Evolutionary conservation across 1,284 basidiomycete species (phyloP).

Genomic region (Ustilago cynodontis): DNA sequence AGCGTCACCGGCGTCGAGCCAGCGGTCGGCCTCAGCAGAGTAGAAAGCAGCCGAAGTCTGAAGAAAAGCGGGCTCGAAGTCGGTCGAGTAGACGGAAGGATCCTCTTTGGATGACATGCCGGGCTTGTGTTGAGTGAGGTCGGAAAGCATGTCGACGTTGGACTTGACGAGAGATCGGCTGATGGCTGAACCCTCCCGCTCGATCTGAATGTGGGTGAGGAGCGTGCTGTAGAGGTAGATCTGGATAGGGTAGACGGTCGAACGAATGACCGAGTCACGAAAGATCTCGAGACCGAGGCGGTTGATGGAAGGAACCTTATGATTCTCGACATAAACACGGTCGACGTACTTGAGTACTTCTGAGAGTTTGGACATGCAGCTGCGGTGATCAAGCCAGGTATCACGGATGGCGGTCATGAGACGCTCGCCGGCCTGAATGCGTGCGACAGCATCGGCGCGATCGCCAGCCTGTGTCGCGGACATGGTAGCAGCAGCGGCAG

Average conservation of each 20-base stretch:
- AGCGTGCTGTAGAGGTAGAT: slow-evolving; percentile 84
- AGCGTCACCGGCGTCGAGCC: slow-evolving; percentile 82
- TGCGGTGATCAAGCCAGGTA: slow-evolving; percentile 94
- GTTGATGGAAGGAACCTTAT: slow-evolving; percentile 75
- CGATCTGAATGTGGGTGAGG: slow-evolving; percentile 87
- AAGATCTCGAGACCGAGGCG: slow-evolving; percentile 88
- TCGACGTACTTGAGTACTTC: slow-evolving; percentile 94
- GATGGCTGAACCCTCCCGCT: slow-evolving; percentile 90
- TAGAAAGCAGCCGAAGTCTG: slow-evolving; percentile 85
- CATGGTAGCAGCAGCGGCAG: slow-evolving; percentile 42
- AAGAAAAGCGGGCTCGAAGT: slow-evolving; percentile 87
- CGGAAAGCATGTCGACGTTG: slow-evolving; percentile 86
- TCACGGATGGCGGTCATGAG: slow-evolving; percentile 84
- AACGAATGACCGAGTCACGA: slow-evolving; percentile 81
- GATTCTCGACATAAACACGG: slow-evolving; percentile 64
- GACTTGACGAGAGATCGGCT: slow-evolving; percentile 89
- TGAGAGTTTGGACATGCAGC: slow-evolving; percentile 88
- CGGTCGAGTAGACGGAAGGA: slow-evolving; percentile 82
- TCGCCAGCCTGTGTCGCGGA: slow-evolving; percentile 53
- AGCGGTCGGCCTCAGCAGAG: slow-evolving; percentile 78
- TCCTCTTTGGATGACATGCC: slow-evolving; percentile 25
- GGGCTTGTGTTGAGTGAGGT: slow-evolving; percentile 73
- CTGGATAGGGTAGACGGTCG: slow-evolving; percentile 78
- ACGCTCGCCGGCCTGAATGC: slow-evolving; percentile 79
- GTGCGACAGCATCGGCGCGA: slow-evolving; percentile 60